A percentile compares a stretch with the other conserved stretches of the same genome.
phyloP scores from a whole-genome alignment of 257 asterid species.

The Haberlea rhodopensis region DNA sequence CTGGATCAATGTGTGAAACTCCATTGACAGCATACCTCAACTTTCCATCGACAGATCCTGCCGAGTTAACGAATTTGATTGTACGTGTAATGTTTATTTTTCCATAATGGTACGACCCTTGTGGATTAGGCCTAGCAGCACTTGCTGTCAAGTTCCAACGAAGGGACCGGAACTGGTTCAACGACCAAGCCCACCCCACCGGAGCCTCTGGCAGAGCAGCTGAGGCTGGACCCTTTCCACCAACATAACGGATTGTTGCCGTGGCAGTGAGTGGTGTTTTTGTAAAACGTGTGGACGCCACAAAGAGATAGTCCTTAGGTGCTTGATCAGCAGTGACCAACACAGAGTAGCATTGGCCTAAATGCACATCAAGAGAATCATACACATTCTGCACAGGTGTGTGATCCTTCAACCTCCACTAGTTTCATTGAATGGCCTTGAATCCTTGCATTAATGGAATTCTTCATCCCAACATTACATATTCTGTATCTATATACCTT shows the following conservation, averaged over 20 bases:
- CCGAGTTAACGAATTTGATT: conserved; percentile 46
- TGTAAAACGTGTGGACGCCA: conserved; percentile 52
- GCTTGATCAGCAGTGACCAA: conserved; percentile 45
- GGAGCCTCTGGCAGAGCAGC: conserved; percentile 42
- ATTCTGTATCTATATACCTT: conserved; percentile 51
- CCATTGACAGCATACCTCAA: conserved; percentile 60
- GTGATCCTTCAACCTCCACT: conserved; percentile 62
- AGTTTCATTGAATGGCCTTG: conserved; percentile 46
- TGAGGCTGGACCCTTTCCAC: conserved; percentile 36
- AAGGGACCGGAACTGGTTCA: conserved; percentile 53
- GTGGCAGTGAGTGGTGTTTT: conserved; percentile 34
- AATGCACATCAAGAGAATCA: conserved; percentile 52
- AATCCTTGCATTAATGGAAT: conserved; percentile 39
- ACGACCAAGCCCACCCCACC: conserved; percentile 57
- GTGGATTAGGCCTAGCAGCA: conserved; percentile 84
- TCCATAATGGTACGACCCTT: conserved; percentile 78
- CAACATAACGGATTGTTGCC: conserved; percentile 38
- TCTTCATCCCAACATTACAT: conserved; percentile 58
- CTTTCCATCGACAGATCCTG: conserved; percentile 42
- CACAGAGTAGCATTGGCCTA: conserved; percentile 53
- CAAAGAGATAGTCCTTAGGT: conserved; percentile 43
- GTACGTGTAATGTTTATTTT: conserved; percentile 65
- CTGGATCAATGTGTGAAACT: conserved; percentile 42
- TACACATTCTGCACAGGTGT: conserved; percentile 56
- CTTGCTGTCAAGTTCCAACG: conserved; percentile 76